phyloP scores from a whole-genome alignment of 805 yeast species.

The Lachancea cidri region DNA sequence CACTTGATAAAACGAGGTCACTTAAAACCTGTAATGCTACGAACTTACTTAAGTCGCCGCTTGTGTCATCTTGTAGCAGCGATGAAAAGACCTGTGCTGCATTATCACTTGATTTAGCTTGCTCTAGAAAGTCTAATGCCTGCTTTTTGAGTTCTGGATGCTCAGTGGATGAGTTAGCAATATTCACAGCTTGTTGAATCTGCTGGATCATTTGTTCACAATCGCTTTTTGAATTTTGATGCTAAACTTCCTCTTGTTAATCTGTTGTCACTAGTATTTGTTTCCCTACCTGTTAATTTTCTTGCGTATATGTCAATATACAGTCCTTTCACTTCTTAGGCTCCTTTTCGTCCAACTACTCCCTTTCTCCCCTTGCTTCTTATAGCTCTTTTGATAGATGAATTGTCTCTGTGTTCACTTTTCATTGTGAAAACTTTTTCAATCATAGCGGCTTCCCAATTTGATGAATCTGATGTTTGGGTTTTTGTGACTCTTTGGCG shows the following conservation, averaged over 20 bases:
- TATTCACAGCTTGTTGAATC: conserved; percentile 82
- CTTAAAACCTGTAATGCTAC: conserved; percentile 30
- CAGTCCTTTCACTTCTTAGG: not conserved
- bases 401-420: not conserved
- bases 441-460: not conserved
- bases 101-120: conserved; percentile 23
- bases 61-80: conserved; percentile 20
- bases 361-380: not conserved
- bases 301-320: not conserved
- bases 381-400: not conserved
- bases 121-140: conserved; percentile 35
- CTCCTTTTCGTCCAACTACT: not conserved
- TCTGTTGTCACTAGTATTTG: not conserved
- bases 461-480: not conserved
- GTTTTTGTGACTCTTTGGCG: not conserved
- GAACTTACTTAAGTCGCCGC: conserved; percentile 29
- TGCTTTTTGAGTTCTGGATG: conserved; percentile 58
- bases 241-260: not conserved
- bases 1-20: conserved; percentile 18
- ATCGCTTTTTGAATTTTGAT: not conserved
- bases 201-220: conserved; percentile 34
- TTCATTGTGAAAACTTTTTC: not conserved
- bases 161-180: conserved; percentile 68
- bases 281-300: not conserved
- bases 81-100: conserved; percentile 26